Base-by-base conservation (phyloP, 2,329 filamentous ascomycete genomes). In the Fusarium sp. region DNA sequence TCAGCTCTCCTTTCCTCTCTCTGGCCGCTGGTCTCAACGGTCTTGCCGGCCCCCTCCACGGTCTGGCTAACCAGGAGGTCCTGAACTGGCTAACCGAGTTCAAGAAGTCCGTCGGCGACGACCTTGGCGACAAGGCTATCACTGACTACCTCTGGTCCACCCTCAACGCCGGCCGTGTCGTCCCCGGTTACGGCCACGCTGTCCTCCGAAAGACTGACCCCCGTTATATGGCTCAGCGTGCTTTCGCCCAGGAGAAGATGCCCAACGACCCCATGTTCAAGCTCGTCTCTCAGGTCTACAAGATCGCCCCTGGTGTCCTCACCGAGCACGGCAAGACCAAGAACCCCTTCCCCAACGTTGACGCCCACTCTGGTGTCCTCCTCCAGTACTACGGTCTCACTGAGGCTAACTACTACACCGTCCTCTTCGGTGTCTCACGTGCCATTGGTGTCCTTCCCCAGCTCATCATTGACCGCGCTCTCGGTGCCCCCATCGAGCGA, bases 241-340 rank as follows among this genome's bases (percentile, higher is more conserved):
- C 94, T 81, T 99, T 99, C 76, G 96, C 95, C 69, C 92, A 94
- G 75, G 79, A 92, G 86, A 93, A 97, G 81, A 90, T 97, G 80
- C 93, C 95, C 79, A 88, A 97, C 78, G 96, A 98, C 88, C 94
- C 95, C 77, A 96, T 99, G 94, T 99, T 97, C 93, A 94, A 99
- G 90, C 92, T 99, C 75, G 96, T 99, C 85, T 96, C 92, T 88
- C 96, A 99, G 87, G 96, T 99, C 76, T 99, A 98, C 92, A 99
- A 99, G 93, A 98, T 99, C 77, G 96, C 96, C 71, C 96, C 96
- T 71, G 92, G 91, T 78, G 96, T 99, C 76, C 88, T 99, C 81
- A 99, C 96, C 73, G 94, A 99, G 90, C 96, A 99, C 87, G 96
- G 96, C 86, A 99, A 99, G 93, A 98, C 95, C 88, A 98, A 98